Evolutionary conservation across 805 yeast species (phyloP).

Genomic region (Ogataea populi-albae): DNA sequence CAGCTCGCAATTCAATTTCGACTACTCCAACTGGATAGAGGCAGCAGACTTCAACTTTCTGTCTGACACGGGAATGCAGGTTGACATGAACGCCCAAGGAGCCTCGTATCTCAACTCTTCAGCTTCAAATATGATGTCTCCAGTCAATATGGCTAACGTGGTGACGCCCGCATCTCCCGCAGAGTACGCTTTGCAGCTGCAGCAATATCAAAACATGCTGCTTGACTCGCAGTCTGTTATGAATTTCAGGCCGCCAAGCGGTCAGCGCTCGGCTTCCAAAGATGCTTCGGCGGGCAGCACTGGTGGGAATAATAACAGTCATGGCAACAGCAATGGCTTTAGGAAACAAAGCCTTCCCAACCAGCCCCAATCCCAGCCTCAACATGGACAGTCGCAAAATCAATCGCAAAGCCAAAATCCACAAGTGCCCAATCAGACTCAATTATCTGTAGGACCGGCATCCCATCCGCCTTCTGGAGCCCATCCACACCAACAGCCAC

Average conservation of each 20-base stretch:
- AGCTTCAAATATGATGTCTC: slow-evolving; percentile 24
- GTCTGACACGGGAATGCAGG: slow-evolving; percentile 16
- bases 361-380: not conserved
- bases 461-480: too few species aligned
- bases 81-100: slow-evolving; percentile 15
- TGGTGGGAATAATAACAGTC: slow-evolving; percentile 2
- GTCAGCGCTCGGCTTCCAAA: not conserved
- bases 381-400: slow-evolving; percentile 3
- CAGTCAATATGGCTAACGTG: slow-evolving; percentile 21
- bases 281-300: slow-evolving; percentile 1
- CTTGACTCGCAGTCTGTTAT: slow-evolving; percentile 28
- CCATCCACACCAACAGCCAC: slow-evolving; percentile 4
- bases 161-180: slow-evolving; percentile 28
- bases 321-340: not conserved
- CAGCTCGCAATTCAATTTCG: slow-evolving; percentile 22
- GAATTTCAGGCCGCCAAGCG: slow-evolving; percentile 10
- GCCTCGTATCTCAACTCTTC: slow-evolving; percentile 15
- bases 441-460: too few species aligned
- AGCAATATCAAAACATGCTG: slow-evolving; percentile 33
- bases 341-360: not conserved
- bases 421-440: slow-evolving; percentile 3
- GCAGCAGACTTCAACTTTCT: slow-evolving; percentile 28
- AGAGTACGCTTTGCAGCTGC: slow-evolving; percentile 32
- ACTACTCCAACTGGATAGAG: slow-evolving; percentile 31
- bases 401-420: slow-evolving; percentile 1